Conservation (phyloP, 768 basidiomycete species). For the Galerina marginata region DNA sequence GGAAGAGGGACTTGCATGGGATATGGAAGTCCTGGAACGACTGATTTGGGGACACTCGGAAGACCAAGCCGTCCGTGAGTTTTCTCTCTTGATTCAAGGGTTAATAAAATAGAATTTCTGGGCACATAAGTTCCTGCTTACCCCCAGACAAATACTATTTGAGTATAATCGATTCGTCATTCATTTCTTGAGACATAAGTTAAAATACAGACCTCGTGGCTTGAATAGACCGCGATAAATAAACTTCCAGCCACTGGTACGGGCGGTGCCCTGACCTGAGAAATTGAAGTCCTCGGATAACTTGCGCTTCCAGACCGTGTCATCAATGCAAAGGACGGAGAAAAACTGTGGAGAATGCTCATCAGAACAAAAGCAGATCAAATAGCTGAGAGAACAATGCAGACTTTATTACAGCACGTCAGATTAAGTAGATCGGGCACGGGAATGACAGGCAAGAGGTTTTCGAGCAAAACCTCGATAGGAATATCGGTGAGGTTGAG, state of each 20-base stretch:
- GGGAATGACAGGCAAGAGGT: slow-evolving; percentile 63
- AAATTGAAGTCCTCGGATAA: slow-evolving; percentile 80
- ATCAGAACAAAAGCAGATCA: not conserved
- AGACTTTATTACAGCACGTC: slow-evolving; percentile 61
- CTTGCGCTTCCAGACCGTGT: slow-evolving; percentile 80
- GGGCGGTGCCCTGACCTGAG: slow-evolving; percentile 69
- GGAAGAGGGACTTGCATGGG: slow-evolving; percentile 69
- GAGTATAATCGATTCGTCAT: not conserved
- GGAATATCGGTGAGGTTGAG: slow-evolving; percentile 58
- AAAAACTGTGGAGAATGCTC: slow-evolving; percentile 50
- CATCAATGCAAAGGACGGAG: slow-evolving; percentile 64
- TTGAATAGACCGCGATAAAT: slow-evolving; percentile 74
- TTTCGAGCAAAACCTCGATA: slow-evolving; percentile 78
- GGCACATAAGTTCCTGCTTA: slow-evolving; percentile 28
- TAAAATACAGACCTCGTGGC: slow-evolving; percentile 62
- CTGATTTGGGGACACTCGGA: slow-evolving; percentile 36
- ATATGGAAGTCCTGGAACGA: slow-evolving; percentile 54
- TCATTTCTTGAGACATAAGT: not conserved
- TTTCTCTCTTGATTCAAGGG: slow-evolving; percentile 50
- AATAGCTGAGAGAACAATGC: not conserved
- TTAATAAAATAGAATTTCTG: not conserved
- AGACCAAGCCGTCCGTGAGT: slow-evolving; percentile 70
- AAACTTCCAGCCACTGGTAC: slow-evolving; percentile 79
- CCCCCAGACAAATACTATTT: slow-evolving; percentile 59
- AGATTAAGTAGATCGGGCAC: slow-evolving; percentile 63